phyloP scores from a whole-genome alignment of 2,329 filamentous ascomycete species.

The Monilinia polystroma region DNA sequence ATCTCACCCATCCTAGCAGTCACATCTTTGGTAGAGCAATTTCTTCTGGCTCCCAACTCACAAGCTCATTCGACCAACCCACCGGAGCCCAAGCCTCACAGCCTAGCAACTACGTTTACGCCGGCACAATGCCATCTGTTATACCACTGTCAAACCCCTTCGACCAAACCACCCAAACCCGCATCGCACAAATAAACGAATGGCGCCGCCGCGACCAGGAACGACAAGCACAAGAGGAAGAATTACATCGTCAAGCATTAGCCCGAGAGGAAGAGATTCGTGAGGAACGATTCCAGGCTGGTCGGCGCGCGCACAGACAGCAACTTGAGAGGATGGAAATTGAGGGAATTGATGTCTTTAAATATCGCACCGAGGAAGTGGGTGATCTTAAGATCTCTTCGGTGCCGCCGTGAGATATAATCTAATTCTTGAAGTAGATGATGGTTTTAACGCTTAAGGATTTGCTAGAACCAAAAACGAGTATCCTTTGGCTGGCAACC shows the following conservation, averaged over 20 bases:
- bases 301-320: background rate
- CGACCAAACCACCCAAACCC: background rate
- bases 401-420: background rate
- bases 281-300: background rate
- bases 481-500: background rate
- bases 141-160: background rate
- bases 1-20: background rate
- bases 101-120: background rate
- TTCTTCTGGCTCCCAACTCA: background rate
- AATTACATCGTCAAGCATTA: background rate
- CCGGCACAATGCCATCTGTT: background rate
- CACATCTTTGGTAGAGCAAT: background rate
- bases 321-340: conserved; percentile 2
- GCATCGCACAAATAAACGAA: background rate
- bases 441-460: too few relatives aligned
- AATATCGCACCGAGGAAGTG: background rate
- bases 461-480: background rate
- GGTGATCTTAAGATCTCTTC: background rate
- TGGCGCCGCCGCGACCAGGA: background rate
- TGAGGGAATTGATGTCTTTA: background rate
- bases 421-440: background rate
- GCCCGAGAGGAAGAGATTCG: background rate
- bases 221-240: background rate
- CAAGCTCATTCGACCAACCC: background rate
- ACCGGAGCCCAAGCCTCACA: background rate